These are phyloP conservation scores for Eimeria praecox DNA, from an alignment of 169 alveolate genomes.

Conservation along the genomic window DNA sequence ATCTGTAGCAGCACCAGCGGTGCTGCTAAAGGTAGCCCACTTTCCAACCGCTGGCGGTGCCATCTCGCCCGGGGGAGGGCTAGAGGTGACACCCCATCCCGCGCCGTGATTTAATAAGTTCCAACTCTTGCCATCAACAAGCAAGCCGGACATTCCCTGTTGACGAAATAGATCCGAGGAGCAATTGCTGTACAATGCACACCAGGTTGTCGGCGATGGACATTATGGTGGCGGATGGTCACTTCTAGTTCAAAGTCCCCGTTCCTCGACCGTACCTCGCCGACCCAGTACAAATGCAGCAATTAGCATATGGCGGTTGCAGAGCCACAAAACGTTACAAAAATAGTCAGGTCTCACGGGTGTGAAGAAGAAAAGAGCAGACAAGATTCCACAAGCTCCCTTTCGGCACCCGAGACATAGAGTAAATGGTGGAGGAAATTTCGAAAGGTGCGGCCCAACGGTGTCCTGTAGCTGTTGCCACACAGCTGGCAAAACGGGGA, in stretches of 20 bases:
- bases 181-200: background rate
- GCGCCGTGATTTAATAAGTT: background rate
- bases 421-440: background rate
- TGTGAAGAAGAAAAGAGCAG: background rate
- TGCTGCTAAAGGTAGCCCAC: background rate
- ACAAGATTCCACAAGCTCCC: background rate
- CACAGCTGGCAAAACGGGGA: background rate
- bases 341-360: background rate
- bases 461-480: background rate
- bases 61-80: conserved; percentile 21
- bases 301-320: background rate
- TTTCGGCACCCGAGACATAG: conserved; percentile 9
- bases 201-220: background rate
- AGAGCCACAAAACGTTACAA: background rate
- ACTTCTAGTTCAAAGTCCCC: background rate
- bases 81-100: conserved; percentile 23
- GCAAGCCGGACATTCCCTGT: conserved; percentile 52
- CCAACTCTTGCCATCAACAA: conserved; percentile 28
- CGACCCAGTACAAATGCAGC: background rate
- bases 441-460: background rate
- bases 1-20: background rate
- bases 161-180: background rate
- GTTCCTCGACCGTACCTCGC: background rate
- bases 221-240: conserved; percentile 15
- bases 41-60: background rate